Conservation (phyloP, 345 rosid species). For the Eucalyptus fibrosa region DNA sequence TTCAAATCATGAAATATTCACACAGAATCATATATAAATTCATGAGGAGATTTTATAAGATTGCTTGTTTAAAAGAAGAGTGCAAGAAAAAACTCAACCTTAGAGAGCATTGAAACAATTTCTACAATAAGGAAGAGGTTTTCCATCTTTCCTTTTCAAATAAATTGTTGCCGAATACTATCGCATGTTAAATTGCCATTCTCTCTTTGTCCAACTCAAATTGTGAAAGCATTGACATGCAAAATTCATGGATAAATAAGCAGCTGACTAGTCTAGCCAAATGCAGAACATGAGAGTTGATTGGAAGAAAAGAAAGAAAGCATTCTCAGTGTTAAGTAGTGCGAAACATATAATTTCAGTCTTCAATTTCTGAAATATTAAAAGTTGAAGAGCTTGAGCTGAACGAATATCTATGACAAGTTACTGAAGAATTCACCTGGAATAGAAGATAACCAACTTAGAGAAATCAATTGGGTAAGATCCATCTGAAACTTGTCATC, state of each 20-base stretch:
- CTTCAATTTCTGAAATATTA: not conserved
- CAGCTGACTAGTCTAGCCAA: not conserved
- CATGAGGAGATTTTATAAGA: not conserved
- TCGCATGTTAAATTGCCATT: not conserved
- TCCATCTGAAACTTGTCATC: not conserved
- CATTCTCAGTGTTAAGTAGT: not conserved
- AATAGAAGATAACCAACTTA: not conserved
- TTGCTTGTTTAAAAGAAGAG: not conserved
- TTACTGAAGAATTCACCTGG: not conserved
- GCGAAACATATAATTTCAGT: not conserved
- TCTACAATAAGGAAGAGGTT: not conserved
- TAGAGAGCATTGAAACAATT: not conserved
- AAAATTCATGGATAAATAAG: not conserved
- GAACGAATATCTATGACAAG: not conserved
- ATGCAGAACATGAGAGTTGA: not conserved
- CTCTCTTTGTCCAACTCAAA: not conserved
- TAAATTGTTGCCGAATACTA: not conserved
- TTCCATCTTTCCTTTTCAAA: not conserved
- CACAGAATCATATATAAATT: not conserved
- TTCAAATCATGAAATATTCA: not conserved
- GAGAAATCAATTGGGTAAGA: not conserved
- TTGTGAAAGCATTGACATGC: not conserved
- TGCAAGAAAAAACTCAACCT: not conserved
- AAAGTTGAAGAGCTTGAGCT: not conserved
- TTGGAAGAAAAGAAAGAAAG: not conserved